phyloP scores from a whole-genome alignment of 805 yeast genomes.

The Saturnispora gosingensis region DNA sequence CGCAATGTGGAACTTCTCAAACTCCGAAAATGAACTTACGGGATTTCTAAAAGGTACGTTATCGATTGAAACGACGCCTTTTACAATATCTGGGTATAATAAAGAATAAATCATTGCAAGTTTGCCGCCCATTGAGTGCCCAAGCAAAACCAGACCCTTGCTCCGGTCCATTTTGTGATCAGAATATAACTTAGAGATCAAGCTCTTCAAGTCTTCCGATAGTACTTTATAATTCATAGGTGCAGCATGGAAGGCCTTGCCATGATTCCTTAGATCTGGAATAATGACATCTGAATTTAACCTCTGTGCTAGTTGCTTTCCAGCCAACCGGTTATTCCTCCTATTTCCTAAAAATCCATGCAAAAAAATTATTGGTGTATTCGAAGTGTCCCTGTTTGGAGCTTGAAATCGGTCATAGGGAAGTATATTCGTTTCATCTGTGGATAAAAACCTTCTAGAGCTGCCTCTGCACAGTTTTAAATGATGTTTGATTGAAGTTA shows the following conservation, averaged over 20 bases:
- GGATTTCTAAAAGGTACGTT: constrained; percentile 69
- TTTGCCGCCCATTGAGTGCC: constrained; percentile 93
- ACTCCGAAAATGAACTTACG: constrained; percentile 22
- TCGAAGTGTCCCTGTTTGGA: neutral
- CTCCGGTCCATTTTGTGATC: constrained; percentile 6
- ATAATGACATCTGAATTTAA: constrained; percentile 51
- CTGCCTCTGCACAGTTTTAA: neutral
- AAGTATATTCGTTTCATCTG: neutral
- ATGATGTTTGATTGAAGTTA: neutral
- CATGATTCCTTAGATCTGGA: constrained; percentile 83
- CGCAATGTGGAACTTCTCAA: constrained; percentile 23
- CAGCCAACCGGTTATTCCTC: constrained; percentile 67
- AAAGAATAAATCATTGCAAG: constrained; percentile 79
- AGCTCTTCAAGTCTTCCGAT: constrained; percentile 74
- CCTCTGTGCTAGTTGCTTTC: constrained; percentile 38
- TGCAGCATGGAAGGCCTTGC: constrained; percentile 66
- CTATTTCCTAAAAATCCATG: constrained; percentile 88
- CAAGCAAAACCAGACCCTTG: constrained; percentile 44
- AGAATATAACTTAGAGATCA: constrained; percentile 23
- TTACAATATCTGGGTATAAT: constrained; percentile 48
- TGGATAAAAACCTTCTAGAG: neutral
- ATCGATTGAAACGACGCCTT: constrained; percentile 60
- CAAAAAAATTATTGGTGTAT: constrained; percentile 60
- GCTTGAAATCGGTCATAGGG: constrained; percentile 11
- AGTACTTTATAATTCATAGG: constrained; percentile 67